Base-by-base conservation (phyloP, 441 rosid species). In the Gossypium laxum region DNA sequence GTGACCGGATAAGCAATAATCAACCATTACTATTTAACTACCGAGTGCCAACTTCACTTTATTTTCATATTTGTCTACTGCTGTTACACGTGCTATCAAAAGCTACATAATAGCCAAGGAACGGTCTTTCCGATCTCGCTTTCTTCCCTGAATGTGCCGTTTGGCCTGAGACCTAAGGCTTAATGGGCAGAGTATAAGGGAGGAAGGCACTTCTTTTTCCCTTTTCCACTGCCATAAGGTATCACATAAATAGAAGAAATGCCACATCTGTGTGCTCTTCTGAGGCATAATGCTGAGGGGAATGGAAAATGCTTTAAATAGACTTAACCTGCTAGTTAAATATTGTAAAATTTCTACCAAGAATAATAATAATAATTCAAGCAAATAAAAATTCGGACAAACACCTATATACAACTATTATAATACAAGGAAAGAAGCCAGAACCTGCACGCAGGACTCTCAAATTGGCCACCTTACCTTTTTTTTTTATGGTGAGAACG, bases 371-470 rank as follows among this genome's bases (percentile, higher is more conserved):
- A 67, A 57, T 5, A 57, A 11, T 24, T 58, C 38, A n/a, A 26
- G 14, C 59, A 2, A 43, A 34, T 34, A 34, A 10, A 55, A 32
- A 1, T 22, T 7, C 18, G 11, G 5, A 72, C 47, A 21, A 75
- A 74, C 72, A 74, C 78, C 87, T 79, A 80, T 77, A 55, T 80
- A 50, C 45, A 12, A 26, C 18, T 57, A 57, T 57, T 28, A 78
- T 74, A 48, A 66, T 81, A 85, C 81, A 82, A 43, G 48, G 63
- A 77, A 82, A 48, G 30, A 79, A 60, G 75, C 41, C 1, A 17
- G 75, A 60, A 71, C 81, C 78, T 43, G 70, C 50, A 60, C 70
- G 28, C 60, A 41, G 79, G 69, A 58, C 76, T 41, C 70, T 47
- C 22, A 26, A 47, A 56, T 69, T 65, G 47, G 77, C 50, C 73